phyloP scores from a whole-genome alignment of 352 stramenopile species.

The Phytophthora citrophthora region DNA sequence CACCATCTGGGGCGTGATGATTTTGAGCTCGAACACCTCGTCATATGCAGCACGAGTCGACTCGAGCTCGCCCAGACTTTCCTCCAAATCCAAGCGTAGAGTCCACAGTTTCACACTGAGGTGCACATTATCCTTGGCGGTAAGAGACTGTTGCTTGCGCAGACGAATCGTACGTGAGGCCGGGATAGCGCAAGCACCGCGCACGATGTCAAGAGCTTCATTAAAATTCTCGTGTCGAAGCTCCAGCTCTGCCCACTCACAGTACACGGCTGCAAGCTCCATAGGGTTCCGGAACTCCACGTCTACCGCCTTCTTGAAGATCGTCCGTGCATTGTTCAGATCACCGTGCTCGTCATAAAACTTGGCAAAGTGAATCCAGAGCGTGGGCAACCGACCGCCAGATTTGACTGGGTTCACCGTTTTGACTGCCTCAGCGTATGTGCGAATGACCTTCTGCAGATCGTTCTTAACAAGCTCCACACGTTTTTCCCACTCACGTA shows the following conservation, averaged over 20 bases:
- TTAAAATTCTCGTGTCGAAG: slow-evolving; percentile 96
- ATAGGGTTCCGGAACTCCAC: slow-evolving; percentile 85
- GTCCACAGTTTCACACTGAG: slow-evolving; percentile 95
- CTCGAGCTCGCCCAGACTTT: slow-evolving; percentile 96
- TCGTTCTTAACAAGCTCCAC: slow-evolving; percentile 84
- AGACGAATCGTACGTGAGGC: slow-evolving; percentile 50
- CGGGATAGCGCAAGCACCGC: slow-evolving; percentile 78
- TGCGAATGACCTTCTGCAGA: slow-evolving; percentile 73
- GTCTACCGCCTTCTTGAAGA: slow-evolving; percentile 92
- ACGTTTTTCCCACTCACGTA: slow-evolving; percentile 98
- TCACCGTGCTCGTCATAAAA: slow-evolving; percentile 96
- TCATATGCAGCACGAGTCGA: slow-evolving; percentile 97
- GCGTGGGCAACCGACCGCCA: slow-evolving; percentile 85
- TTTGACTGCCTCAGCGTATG: slow-evolving; percentile 92
- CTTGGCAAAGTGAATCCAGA: slow-evolving; percentile 96
- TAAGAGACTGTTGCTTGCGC: slow-evolving; percentile 60
- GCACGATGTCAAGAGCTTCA: slow-evolving; percentile 90
- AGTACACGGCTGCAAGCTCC: slow-evolving; percentile 96
- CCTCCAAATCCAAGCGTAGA: slow-evolving; percentile 98
- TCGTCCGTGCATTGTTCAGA: slow-evolving; percentile 90
- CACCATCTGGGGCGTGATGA: slow-evolving; percentile 97
- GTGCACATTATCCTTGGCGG: slow-evolving; percentile 84
- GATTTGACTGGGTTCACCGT: slow-evolving; percentile 89
- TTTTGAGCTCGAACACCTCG: slow-evolving; percentile 94
- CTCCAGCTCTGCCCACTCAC: slow-evolving; percentile 96